Evolutionary conservation across 108 stramenopile genomes (phyloP).

Genomic region (Pinguiococcus pyrenoidosus): DNA sequence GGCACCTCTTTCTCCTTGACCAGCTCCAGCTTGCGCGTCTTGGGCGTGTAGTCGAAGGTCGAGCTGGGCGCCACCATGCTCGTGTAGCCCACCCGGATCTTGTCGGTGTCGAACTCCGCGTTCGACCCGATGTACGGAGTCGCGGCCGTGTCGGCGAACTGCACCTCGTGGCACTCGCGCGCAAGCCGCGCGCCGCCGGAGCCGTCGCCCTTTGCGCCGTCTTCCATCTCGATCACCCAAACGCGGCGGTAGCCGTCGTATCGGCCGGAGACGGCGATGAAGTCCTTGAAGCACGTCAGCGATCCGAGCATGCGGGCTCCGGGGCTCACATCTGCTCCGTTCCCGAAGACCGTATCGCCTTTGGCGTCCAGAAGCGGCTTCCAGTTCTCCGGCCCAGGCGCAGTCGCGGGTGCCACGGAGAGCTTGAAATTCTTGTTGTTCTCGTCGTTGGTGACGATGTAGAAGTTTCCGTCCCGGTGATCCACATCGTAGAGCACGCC

Average conservation of each 20-base stretch:
- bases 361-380: no score
- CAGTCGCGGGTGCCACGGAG: constrained; percentile 1
- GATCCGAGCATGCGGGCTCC: constrained; percentile 24
- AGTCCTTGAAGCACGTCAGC: constrained; percentile 37
- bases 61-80: constrained; percentile 61
- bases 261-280: constrained; percentile 40
- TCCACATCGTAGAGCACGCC: constrained; percentile 29
- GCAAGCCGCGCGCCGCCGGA: background rate
- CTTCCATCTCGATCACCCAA: no score
- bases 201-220: background rate
- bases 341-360: constrained; percentile 42
- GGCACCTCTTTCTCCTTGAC: constrained; percentile 68
- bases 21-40: constrained; percentile 20
- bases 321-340: constrained; percentile 27
- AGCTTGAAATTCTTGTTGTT: constrained; percentile 37
- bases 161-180: no score
- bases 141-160: no score
- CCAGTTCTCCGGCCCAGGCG: constrained; percentile 26
- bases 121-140: constrained; percentile 45
- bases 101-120: constrained; percentile 52
- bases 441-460: constrained; percentile 42
- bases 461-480: constrained; percentile 31
- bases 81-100: constrained; percentile 60
- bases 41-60: constrained; percentile 27
- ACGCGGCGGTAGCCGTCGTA: constrained; percentile 28